Base-by-base conservation (phyloP, 2,329 filamentous ascomycete genomes). In the Thielaviopsis musarum region DNA sequence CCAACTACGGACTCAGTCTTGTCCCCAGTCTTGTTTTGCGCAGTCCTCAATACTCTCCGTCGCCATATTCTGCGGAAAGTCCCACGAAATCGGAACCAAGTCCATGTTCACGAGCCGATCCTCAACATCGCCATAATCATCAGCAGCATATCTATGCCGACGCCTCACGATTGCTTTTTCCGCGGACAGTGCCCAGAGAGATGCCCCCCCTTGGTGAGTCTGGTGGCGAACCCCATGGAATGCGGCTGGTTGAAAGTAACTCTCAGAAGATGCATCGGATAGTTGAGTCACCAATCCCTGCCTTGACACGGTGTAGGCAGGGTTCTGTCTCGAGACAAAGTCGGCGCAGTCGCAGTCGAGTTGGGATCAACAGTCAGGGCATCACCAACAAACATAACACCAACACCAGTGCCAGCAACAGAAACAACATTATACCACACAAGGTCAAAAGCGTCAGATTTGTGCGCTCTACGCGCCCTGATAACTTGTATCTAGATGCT, bases 11-110 rank as follows among this genome's bases (percentile, higher is more conserved):
- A 48, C 49, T 54, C 52, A 49, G 45, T 24, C 51, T 59, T 24
- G 52, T 48, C 28, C 60, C 57, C 19, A 54, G 52, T 21, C 57
- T 59, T 49, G n/a, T 57, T 54, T 52, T 59, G 13, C 38, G 34
- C n/a, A 59, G 54, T 41, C 60, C 57, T n/a, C 58, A 49, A 17
- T 38, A 51, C 24, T 49, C 52, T 4, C 38, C 52, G 22, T 34
- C 45, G 4, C 56, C 26, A 9, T 24, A 19, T 15, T 28, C 15
- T 26, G 30, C 24, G 21, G n/a, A 3, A 26, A 57, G 56, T 21
- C 45, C 45, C 15, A 21, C 17, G 38, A 45, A 45, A 10, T 49
- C 45, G n/a, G n/a, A 49, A n/a, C 45, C 17, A n/a, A 49, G 45
- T 10, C n/a, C 45, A 10, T 49, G n/a, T 21, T 49, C 17, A 13